Evolutionary conservation across 768 basidiomycete species (phyloP).

Genomic region (Xanthoconium purpureum): DNA sequence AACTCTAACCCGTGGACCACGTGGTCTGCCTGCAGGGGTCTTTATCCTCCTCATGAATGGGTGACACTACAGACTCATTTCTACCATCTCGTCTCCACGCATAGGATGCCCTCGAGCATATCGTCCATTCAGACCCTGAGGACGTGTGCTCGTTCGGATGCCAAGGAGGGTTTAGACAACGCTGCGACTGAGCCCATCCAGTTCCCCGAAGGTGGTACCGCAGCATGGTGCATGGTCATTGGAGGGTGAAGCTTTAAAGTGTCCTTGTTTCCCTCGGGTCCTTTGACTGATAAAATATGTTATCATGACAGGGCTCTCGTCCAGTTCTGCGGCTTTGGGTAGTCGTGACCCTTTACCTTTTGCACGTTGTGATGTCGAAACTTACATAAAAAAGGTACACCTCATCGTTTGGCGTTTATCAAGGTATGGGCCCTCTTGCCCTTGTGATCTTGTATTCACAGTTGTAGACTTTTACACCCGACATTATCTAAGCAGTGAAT

Average conservation of each 20-base stretch:
- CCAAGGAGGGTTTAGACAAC: conserved; percentile 1
- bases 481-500: conserved; percentile 33
- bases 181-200: neutral
- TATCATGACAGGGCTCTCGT: conserved; percentile 25
- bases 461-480: conserved; percentile 38
- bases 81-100: neutral
- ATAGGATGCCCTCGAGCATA: conserved; percentile 6
- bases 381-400: conserved; percentile 26
- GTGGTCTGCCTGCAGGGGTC: neutral
- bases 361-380: neutral
- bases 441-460: neutral
- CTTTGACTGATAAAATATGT: neutral
- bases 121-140: neutral
- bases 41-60: neutral
- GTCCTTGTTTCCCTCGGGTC: neutral
- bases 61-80: neutral
- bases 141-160: neutral
- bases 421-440: conserved; percentile 24
- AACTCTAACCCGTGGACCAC: neutral
- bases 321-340: conserved; percentile 36
- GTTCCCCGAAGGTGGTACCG: conserved; percentile 29
- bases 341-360: neutral
- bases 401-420: conserved; percentile 40
- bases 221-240: conserved; percentile 25
- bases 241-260: conserved; percentile 18